Evolutionary conservation across 371 early-diverging fungal genomes (phyloP), one percentile per base, ranked within the genome.

Genomic region (Mucor racemosus): DNA sequence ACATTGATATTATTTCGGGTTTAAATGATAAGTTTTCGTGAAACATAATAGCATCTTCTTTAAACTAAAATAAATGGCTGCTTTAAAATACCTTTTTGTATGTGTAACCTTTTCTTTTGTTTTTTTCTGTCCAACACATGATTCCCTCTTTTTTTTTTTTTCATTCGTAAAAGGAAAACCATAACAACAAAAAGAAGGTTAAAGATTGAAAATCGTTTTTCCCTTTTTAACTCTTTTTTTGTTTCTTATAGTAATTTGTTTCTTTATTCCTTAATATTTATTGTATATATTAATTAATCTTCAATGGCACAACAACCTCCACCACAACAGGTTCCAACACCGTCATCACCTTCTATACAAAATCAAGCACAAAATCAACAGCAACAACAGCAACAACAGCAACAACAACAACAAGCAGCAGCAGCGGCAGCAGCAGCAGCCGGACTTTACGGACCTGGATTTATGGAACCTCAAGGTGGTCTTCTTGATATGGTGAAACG

Each of bases 401-500:
- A 39, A 17, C 62, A 34, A 14, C 64, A 40, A 7, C 44, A 34
- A 42, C 64, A 56, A 19, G 40, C 21, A 7, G 53, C 53, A 54
- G 34, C 8, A 21, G 46, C 35, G 26, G 56, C 54, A 60, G 35
- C 60, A 40, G 50, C 41, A 39, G 21, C 62, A 17, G 34, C 36
- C 10, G 54, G 53, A 42, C 6, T 39, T 1, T 36, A 60, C 42
- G 56, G 42, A 4, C 48, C 46, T 35, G 58, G 36, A 2, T 60
- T 33, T 39, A 59, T 60, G 59, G 66, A 67, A 34, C 65, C 58
- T 14, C 68, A 62, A 48, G 62, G 39, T 5, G 68, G 68, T n/a
- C 39, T 67, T 17, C 58, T 67, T 17, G 68, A 67, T 38, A 67
- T 50, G 31, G 31, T 67, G 8, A 67, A 58, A 40, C 68, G 62